Evolutionary conservation across 768 basidiomycete genomes (phyloP), one percentile per base, ranked within the genome.

Genomic region (Leucosporidium yakuticum): DNA sequence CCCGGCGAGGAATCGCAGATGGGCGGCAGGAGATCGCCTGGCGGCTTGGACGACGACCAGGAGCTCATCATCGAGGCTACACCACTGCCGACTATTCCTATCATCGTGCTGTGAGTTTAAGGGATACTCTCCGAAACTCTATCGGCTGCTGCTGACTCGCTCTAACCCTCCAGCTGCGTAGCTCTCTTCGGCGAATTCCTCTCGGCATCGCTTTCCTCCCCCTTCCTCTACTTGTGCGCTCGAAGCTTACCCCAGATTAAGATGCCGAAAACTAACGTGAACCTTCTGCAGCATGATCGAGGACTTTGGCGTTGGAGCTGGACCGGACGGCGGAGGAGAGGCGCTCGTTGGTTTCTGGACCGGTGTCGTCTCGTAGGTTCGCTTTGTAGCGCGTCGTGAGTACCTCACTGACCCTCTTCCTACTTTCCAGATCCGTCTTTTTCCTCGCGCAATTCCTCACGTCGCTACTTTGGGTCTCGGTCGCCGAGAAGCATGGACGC

Each of bases 381-480:
- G n/a, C 23, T 32, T 15, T 59, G 9, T 12, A 19, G n/a, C 27
- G 23, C 4, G 44, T 29, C 17, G 14, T 5, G 48, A n/a, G 5
- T 14, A 36, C 32, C 25, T 48, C 25, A 15, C 59, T 31, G 11
- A 29, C 19, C 15, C 21, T 57, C 53, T n/a, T 47, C 55, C 32
- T 29, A 54, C 31, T 73, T 75, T 66, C 75, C 60, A 36, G 54
- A 27, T 31, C 70, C n/a, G 67, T 67, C 31, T 63, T 67, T 90
- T 98, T 97, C 81, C 81, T 96, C 74, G 92, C 94, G 2, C 96
- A 99, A 76, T 98, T 98, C 79, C 80, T 95, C 36, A 98, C 95
- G 1, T 93, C 91, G 34, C 80, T 99, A 39, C 82, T 97, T 64
- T 99, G 96, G 95, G 90, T 91, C 63, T 92, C 92, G n/a, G 85